Conservation (phyloP, 352 stramenopile species). For the Phytophthora citrophthora region DNA sequence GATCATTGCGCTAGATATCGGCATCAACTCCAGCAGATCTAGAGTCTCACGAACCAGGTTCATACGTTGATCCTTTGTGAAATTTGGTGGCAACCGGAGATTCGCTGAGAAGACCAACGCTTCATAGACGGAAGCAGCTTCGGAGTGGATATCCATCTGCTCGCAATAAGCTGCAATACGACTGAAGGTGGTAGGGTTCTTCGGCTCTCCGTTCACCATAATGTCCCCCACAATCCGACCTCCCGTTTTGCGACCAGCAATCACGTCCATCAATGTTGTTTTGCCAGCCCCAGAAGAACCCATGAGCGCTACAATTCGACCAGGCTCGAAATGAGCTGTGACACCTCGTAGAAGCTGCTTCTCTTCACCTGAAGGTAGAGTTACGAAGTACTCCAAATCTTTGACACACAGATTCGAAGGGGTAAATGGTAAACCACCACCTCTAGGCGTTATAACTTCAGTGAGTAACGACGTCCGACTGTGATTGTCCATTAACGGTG, state of each 20-base stretch:
- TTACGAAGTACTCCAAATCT: slow-evolving; percentile 8
- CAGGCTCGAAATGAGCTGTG: slow-evolving; percentile 44
- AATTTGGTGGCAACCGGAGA: slow-evolving; percentile 65
- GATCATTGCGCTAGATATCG: background rate
- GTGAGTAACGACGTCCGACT: background rate
- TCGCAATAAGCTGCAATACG: background rate
- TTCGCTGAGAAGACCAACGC: slow-evolving; percentile 89
- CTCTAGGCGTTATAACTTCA: background rate
- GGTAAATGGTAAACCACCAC: slow-evolving; percentile 17
- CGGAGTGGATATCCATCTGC: slow-evolving; percentile 50
- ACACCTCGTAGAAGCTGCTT: slow-evolving; percentile 40
- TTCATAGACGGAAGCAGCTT: slow-evolving; percentile 79
- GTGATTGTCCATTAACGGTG: background rate
- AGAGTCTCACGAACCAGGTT: background rate
- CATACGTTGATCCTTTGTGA: background rate
- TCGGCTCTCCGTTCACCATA: slow-evolving; percentile 85
- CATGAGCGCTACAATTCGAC: slow-evolving; percentile 11
- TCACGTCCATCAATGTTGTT: slow-evolving; percentile 27
- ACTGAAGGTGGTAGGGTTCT: slow-evolving; percentile 56
- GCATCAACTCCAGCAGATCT: background rate
- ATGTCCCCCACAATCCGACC: slow-evolving; percentile 76
- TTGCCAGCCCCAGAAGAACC: background rate
- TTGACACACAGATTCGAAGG: slow-evolving; percentile 39
- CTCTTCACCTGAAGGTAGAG: slow-evolving; percentile 33
- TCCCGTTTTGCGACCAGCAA: slow-evolving; percentile 50